Percentiles rank a stretch among this genome's conserved stretches.
Evolutionary conservation across 129 eudicot species (phyloP).

Genomic region (Arctium lappa): DNA sequence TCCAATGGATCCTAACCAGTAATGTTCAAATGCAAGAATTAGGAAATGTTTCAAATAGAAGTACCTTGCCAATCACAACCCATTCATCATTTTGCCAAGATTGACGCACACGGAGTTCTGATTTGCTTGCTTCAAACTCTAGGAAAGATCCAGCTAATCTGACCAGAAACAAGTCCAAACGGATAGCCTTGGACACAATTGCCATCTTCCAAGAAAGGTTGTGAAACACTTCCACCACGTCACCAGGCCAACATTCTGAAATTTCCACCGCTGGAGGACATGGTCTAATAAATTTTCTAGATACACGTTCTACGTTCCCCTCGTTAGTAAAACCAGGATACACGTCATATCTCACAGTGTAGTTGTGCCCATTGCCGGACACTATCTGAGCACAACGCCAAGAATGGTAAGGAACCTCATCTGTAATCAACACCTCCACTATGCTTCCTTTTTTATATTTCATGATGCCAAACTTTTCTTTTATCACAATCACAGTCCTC

Average conservation of each 20-base stretch:
- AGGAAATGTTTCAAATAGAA: constrained; percentile 2
- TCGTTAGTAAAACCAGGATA: constrained; percentile 36
- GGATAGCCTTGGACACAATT: constrained; percentile 42
- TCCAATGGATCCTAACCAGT: background rate
- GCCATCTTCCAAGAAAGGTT: constrained; percentile 71
- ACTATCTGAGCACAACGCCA: constrained; percentile 70
- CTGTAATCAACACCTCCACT: constrained; percentile 57
- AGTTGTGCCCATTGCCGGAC: constrained; percentile 39
- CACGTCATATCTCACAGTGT: constrained; percentile 47
- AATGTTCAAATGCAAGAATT: background rate
- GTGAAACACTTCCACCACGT: constrained; percentile 71
- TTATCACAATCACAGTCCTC: constrained; percentile 6
- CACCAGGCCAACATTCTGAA: constrained; percentile 52
- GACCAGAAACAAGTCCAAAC: constrained; percentile 41
- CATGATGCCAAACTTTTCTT: constrained; percentile 34
- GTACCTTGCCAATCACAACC: constrained; percentile 68
- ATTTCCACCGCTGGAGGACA: constrained; percentile 55
- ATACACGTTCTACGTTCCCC: constrained; percentile 37
- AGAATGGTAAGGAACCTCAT: constrained; percentile 48
- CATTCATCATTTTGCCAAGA: constrained; percentile 68
- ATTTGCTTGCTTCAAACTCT: constrained; percentile 37
- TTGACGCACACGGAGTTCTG: constrained; percentile 56
- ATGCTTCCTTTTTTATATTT: constrained; percentile 53
- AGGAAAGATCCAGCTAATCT: constrained; percentile 57
- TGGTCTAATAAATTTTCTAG: constrained; percentile 61